Evolutionary conservation across 805 yeast genomes (phyloP), one percentile per base, ranked within the genome.

Genomic region (Peterozyma toletana): DNA sequence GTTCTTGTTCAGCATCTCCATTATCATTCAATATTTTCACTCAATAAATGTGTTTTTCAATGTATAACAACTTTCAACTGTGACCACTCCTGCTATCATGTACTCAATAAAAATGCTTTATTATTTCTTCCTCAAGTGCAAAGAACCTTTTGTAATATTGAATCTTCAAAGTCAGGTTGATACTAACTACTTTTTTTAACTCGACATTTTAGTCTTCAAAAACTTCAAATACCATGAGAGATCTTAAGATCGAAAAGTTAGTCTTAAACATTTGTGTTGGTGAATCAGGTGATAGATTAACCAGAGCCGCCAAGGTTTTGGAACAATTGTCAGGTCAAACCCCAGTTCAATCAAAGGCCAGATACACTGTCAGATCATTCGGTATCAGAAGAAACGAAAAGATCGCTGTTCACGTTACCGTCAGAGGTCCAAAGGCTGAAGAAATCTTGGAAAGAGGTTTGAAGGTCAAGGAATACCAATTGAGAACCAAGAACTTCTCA

Each of bases 251-350:
- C 80, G 98, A 93, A 80, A 93, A 93, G 80, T 85, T 93, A 76
- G 97, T 93, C 76, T 86, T 93, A 76, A 93, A 93, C 93, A 93
- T 93, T 78, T 90, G 96, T 77, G 99, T 93, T 75, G 99, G 99
- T 80, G 99, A 93, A 80, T 90, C 97, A 75, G 99, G 99, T 83
- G 99, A 93, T 77, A 86, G 98, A 85, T 88, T 93, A 75, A 93
- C 99, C 80, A 91, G 99, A 86, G 99, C 99, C 64, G 93, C 99
- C 70, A 93, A 93, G 83, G 99, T 93, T 67, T 83, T 93, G 70
- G 99, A 93, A 80, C 99, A 93, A 81, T 86, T 93, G 66, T 91
- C 98, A 62, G 99, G 99, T 90, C 99, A 93, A 80, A 93, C 99
- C 66, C 99, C 99, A 73, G 99, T 93, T 64, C 96, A 87, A 75